Evolutionary conservation across 805 yeast genomes (phyloP), one percentile per base, ranked within the genome.

Genomic region (Metschnikowia lunata): DNA sequence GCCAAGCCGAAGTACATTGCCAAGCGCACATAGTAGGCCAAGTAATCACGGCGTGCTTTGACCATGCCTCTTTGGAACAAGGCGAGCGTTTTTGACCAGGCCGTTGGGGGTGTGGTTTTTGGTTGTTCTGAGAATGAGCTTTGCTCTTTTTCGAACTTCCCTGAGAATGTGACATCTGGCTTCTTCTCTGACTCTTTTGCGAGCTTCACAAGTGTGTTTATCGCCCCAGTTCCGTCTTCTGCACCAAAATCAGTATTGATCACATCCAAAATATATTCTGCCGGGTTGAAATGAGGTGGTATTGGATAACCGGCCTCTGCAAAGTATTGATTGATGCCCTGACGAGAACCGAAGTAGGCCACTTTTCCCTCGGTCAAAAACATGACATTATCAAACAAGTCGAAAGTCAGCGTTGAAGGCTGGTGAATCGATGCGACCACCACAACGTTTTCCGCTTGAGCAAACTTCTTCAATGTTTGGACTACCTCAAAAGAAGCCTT

Each of bases 371-470:
- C 79, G 0, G 90, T 79, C 32, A 88, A 62, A 6, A 88, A 68
- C 47, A 87, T 75, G 4, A 87, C 67, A 36, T 76, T 71, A 58
- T 88, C 95, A 47, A 87, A 79, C 15, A 83, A 59, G 45, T 74
- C 73, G 35, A 85, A 72, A 37, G 87, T 85, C 62, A 88, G 95
- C 0, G 84, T 77, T 35, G 95, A 63, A 0, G 96, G 96, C 60
- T 88, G 96, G 58, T 88, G 95, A 34, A 88, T 83, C 33, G 89
- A 81, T 59, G 86, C 67, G 6, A 88, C 72, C 13, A 88, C 73
- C 0, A 91, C 83, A 44, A 88, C 77, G 1, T 90, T 89, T 38
- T 58, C 61, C 0, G 66, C 61, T 4, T 63, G 54, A 1, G 72
- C 61, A 14, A 69, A 53, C 45, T 75, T 70, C 51, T 79, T 76